Percentiles rank a stretch among this genome's conserved stretches.
These are phyloP conservation scores for Ottelia alismoides DNA, from an alignment of 106 monocot species.

Conservation along the genomic window DNA sequence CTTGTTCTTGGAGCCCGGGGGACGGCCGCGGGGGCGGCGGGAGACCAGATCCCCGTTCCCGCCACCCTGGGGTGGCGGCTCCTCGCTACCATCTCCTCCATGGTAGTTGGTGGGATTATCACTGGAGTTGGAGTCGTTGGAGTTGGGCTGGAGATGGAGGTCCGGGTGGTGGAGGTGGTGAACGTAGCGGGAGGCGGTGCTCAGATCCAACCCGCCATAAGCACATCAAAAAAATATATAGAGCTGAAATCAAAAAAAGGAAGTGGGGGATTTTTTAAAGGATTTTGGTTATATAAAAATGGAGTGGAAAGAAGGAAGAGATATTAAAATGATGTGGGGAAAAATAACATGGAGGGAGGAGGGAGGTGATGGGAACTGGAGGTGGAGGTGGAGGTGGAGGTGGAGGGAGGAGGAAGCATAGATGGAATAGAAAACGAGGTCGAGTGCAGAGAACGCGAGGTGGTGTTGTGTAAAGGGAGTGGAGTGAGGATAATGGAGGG, in stretches of 20 bases:
- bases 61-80: too few relatives aligned
- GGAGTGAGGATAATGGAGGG: too few relatives aligned
- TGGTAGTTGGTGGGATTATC: too few relatives aligned
- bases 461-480: too few relatives aligned
- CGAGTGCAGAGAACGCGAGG: background rate
- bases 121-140: too few relatives aligned
- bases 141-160: too few relatives aligned
- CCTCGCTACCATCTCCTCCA: too few relatives aligned
- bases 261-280: too few relatives aligned
- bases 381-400: too few relatives aligned
- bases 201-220: conserved; percentile 17
- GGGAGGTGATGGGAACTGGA: background rate
- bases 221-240: conserved; percentile 10
- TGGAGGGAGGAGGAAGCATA: background rate
- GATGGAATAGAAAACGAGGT: conserved; percentile 2
- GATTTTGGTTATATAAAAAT: too few relatives aligned
- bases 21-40: conserved; percentile 10
- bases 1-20: conserved; percentile 7
- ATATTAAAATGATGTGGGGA: background rate
- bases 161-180: background rate
- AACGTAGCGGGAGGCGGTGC: conserved; percentile 10
- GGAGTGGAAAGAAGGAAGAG: too few relatives aligned
- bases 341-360: background rate
- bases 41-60: background rate
- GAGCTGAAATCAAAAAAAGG: background rate